phyloP scores from a whole-genome alignment of 345 rosid genomes.

The Salix suchowensis region DNA sequence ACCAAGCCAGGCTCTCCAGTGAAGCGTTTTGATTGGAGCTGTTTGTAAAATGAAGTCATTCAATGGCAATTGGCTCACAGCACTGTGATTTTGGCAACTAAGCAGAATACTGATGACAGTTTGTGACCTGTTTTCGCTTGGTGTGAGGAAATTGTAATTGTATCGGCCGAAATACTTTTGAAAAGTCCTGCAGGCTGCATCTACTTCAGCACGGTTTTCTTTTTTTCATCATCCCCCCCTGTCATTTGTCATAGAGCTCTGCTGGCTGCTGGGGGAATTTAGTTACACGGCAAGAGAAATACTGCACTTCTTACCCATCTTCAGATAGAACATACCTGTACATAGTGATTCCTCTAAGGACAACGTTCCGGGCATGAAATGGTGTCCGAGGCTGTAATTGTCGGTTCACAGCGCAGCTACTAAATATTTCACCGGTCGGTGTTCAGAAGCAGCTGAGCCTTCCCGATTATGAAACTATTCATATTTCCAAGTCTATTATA shows the following conservation, averaged over 20 bases:
- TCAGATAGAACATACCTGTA: slow-evolving; percentile 33
- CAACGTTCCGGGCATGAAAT: slow-evolving; percentile 5
- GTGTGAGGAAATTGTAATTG: slow-evolving; percentile 35
- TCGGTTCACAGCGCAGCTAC: background rate
- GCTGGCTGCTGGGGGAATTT: slow-evolving; percentile 15
- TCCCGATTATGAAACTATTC: slow-evolving; percentile 12
- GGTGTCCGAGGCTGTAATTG: background rate
- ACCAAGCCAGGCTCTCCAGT: slow-evolving; percentile 11
- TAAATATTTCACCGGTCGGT: background rate
- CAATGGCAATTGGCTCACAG: slow-evolving; percentile 2
- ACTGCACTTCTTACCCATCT: slow-evolving; percentile 2
- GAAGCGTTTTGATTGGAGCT: slow-evolving; percentile 14
- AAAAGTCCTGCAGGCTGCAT: slow-evolving; percentile 28
- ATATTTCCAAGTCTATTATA: background rate
- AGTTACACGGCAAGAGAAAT: slow-evolving; percentile 17
- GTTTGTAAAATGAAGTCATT: slow-evolving; percentile 2
- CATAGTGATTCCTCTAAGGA: slow-evolving; percentile 31
- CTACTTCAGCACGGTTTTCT: slow-evolving; percentile 10
- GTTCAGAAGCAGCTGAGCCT: background rate
- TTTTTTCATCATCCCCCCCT: slow-evolving; percentile 9
- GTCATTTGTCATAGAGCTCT: slow-evolving; percentile 14
- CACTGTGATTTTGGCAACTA: slow-evolving; percentile 6
- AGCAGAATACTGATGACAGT: slow-evolving; percentile 9
- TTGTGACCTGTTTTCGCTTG: slow-evolving; percentile 19
- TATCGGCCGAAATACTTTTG: slow-evolving; percentile 17